Base-by-base conservation (phyloP, 2,329 filamentous ascomycete species). In the Aureobasidium sp. region DNA sequence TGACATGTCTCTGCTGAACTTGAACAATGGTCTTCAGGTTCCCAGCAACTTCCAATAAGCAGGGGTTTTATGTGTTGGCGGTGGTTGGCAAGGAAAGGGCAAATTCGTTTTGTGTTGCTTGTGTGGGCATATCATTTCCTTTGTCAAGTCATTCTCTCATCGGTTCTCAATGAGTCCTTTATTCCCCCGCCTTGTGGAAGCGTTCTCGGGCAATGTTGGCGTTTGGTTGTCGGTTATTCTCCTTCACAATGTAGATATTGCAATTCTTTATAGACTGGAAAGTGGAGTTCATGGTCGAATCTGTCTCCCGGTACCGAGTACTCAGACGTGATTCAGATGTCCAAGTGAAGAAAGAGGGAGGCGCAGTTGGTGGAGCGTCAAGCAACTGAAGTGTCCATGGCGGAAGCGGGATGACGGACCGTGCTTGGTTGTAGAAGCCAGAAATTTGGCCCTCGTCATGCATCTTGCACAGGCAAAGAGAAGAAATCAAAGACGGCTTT, bases 1-100 rank as follows among this genome's bases (percentile, higher is more conserved):
- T 74, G 89, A 95, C 69, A 86, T 91, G 68, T 84, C 86, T 60
- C 83, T 88, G 76, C 81, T 94, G 68, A 82, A 84, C 68, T 73
- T 91, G 49, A 82, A 82, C 63, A 69, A 68, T 60, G 68, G 40
- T 40, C 60, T 61, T 44, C 60, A 60, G 47, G 37, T 59, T 8
- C 56, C 47, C 40, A 64, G 53, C 62, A 64, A 53, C 56, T 60
- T 49, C 52, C 56, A 54, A 37, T 50, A 57, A 24, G 42, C 33
- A 57, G 53, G 17, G 24, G 11, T 33, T 5, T 35, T 6, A 42
- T 54, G 24, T 42, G 24, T 42, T 54, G 37, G 35, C 11, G 50
- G 14, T 31, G 37, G 31, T 27, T 31, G 50, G 50, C n/a, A 12
- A 42, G 9, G 35, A 54, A 31, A 60, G 57, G 7, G 17, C 45